phyloP scores from a whole-genome alignment of 495 filamentous ascomycete genomes.

The Bombardia bombarda region DNA sequence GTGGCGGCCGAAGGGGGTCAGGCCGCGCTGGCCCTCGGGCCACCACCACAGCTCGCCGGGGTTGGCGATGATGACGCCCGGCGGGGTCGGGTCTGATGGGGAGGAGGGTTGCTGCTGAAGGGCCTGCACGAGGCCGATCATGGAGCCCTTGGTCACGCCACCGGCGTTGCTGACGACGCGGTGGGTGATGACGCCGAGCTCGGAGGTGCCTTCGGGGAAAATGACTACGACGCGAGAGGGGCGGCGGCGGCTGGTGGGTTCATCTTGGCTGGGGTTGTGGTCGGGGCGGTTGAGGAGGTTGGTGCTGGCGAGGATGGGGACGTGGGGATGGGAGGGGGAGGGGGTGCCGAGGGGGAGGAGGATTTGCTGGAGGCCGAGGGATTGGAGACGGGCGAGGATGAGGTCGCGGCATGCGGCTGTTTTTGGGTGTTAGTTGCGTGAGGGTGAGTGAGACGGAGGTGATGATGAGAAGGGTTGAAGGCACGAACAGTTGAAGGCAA shows the following conservation, averaged over 20 bases:
- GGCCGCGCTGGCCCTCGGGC: constrained; percentile 42
- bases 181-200: constrained; percentile 68
- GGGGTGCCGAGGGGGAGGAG: constrained; percentile 49
- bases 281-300: too few relatives aligned
- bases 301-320: constrained; percentile 58
- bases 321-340: constrained; percentile 41
- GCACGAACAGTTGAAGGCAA: constrained; percentile 61
- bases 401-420: constrained; percentile 56
- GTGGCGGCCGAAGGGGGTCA: constrained; percentile 47
- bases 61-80: constrained; percentile 63
- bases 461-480: constrained; percentile 8
- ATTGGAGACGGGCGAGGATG: constrained; percentile 51
- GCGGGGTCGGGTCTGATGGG: constrained; percentile 18
- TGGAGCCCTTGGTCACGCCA: constrained; percentile 59
- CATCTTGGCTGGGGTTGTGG: too few relatives aligned
- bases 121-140: constrained; percentile 50
- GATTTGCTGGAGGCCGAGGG: constrained; percentile 46
- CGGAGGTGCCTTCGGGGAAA: constrained; percentile 60
- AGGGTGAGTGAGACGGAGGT: background rate
- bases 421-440: background rate
- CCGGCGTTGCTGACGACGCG: constrained; percentile 49
- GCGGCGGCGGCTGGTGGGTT: too few relatives aligned
- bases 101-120: constrained; percentile 32
- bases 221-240: constrained; percentile 66
- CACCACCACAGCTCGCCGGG: constrained; percentile 64